phyloP scores from a whole-genome alignment of 805 yeast genomes.

The Nakazawaea sp. region DNA sequence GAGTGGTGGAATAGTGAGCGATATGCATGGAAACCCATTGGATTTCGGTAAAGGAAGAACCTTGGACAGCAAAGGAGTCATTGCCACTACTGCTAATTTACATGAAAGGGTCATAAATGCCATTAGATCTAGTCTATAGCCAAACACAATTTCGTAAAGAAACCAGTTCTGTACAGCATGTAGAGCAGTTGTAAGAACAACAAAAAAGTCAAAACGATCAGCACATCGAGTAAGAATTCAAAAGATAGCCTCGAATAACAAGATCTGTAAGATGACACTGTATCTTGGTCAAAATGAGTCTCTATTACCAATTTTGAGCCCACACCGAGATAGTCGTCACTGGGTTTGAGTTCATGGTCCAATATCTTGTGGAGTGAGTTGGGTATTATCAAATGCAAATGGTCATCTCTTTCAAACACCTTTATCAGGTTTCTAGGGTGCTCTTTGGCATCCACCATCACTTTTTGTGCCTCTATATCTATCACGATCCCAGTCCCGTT shows the following conservation, averaged over 20 bases:
- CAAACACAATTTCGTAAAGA: not conserved
- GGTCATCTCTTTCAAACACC: not conserved
- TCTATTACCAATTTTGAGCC: too few species aligned
- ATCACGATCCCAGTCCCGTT: not conserved
- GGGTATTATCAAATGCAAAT: slow-evolving; percentile 1
- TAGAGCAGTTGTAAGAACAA: slow-evolving; percentile 8
- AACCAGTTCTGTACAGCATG: slow-evolving; percentile 5
- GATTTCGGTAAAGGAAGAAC: slow-evolving; percentile 85
- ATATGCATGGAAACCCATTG: slow-evolving; percentile 65
- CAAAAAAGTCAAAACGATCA: slow-evolving; percentile 9
- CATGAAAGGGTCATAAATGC: slow-evolving; percentile 44
- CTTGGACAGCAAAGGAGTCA: slow-evolving; percentile 82
- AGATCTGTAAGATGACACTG: not conserved
- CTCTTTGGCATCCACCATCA: too few species aligned
- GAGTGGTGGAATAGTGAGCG: slow-evolving; percentile 89
- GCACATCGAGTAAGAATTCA: slow-evolving; percentile 7
- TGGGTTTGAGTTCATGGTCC: too few species aligned
- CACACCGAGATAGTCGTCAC: too few species aligned
- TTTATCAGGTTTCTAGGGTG: too few species aligned
- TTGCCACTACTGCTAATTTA: slow-evolving; percentile 60
- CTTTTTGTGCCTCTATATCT: not conserved
- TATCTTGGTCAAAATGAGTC: not conserved
- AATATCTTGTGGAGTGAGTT: not conserved
- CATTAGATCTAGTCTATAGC: slow-evolving; percentile 24
- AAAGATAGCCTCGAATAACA: not conserved